A percentile compares a stretch with the other conserved stretches of the same genome.
Conservation (phyloP, 352 stramenopile genomes). For the Pelagophyceae sp. region DNA sequence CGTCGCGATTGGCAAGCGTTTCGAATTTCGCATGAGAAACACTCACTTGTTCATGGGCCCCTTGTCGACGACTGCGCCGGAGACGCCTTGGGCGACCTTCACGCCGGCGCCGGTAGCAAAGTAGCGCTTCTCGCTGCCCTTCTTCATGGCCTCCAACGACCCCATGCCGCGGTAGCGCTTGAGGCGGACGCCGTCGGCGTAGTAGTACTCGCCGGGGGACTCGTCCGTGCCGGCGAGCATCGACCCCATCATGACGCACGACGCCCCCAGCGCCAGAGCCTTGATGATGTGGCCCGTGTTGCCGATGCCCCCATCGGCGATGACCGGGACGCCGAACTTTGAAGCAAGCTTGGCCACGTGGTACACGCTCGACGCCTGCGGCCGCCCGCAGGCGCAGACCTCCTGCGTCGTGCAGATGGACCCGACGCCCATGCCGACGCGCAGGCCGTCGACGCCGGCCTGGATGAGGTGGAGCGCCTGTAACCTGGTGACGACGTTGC, state of each 20-base stretch:
- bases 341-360: slow-evolving; percentile 88
- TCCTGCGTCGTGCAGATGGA: slow-evolving; percentile 99
- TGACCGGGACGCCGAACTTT: slow-evolving; percentile 92
- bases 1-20: too few species aligned
- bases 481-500: slow-evolving; percentile 95
- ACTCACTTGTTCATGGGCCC: slow-evolving; percentile 91
- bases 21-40: too few species aligned
- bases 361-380: slow-evolving; percentile 96
- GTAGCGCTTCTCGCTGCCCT: slow-evolving; percentile 74
- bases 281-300: slow-evolving; percentile 98
- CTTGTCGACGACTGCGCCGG: slow-evolving; percentile 96
- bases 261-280: slow-evolving; percentile 90
- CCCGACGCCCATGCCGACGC: slow-evolving; percentile 99
- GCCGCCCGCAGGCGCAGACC: slow-evolving; percentile 92
- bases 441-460: slow-evolving; percentile 94
- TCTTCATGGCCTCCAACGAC: slow-evolving; percentile 96
- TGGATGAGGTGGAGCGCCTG: slow-evolving; percentile 98
- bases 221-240: slow-evolving; percentile 99
- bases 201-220: slow-evolving; percentile 98
- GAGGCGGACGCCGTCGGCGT: slow-evolving; percentile 97
- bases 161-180: slow-evolving; percentile 99
- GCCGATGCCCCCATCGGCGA: slow-evolving; percentile 97
- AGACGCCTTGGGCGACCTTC: slow-evolving; percentile 98
- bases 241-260: slow-evolving; percentile 98
- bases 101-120: slow-evolving; percentile 66